Percentiles rank a stretch among this genome's conserved stretches.
Evolutionary conservation across 1,139 yeast species (phyloP).

Genomic region (Suhomyces maxii): DNA sequence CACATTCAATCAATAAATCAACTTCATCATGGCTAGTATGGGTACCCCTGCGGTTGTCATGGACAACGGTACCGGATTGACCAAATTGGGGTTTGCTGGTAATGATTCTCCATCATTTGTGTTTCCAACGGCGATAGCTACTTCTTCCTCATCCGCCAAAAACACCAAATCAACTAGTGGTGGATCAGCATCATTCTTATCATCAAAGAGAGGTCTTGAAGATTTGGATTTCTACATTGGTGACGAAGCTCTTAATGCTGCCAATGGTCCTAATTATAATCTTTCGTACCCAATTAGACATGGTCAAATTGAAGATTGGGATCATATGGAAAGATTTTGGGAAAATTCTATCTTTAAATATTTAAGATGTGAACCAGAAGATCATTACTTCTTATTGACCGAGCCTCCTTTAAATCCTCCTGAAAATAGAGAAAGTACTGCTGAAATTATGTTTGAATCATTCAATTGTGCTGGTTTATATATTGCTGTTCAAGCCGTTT

Average conservation of each 20-base stretch:
- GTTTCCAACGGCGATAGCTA: conserved; percentile 96
- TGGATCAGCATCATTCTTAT: conserved; percentile 36
- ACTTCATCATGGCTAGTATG: conserved; percentile 52
- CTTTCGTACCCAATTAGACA: conserved; percentile 91
- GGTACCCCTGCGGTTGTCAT: conserved; percentile 92
- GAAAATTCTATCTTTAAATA: conserved; percentile 95
- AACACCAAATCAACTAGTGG: conserved; percentile 32
- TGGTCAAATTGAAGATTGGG: conserved; percentile 99
- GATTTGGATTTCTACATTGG: conserved; percentile 96
- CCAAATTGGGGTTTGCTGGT: conserved; percentile 98
- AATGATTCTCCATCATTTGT: conserved; percentile 97
- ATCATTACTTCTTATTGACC: conserved; percentile 89
- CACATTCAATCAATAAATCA: conserved; percentile 1
- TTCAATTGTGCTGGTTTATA: conserved; percentile 98
- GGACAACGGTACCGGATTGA: conserved; percentile 98
- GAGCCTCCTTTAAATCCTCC: conserved; percentile 99
- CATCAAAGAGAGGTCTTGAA: conserved; percentile 85
- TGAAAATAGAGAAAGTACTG: conserved; percentile 96
- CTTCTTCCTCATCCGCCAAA: conserved; percentile 52
- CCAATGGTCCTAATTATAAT: conserved; percentile 87
- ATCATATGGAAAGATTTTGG: conserved; percentile 99
- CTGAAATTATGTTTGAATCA: conserved; percentile 97
- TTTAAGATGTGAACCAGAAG: conserved; percentile 97
- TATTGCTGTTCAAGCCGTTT: conserved; percentile 97
- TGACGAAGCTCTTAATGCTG: conserved; percentile 87